phyloP scores from a whole-genome alignment of 2,329 filamentous ascomycete genomes.

The Diaporthe citriasiana region DNA sequence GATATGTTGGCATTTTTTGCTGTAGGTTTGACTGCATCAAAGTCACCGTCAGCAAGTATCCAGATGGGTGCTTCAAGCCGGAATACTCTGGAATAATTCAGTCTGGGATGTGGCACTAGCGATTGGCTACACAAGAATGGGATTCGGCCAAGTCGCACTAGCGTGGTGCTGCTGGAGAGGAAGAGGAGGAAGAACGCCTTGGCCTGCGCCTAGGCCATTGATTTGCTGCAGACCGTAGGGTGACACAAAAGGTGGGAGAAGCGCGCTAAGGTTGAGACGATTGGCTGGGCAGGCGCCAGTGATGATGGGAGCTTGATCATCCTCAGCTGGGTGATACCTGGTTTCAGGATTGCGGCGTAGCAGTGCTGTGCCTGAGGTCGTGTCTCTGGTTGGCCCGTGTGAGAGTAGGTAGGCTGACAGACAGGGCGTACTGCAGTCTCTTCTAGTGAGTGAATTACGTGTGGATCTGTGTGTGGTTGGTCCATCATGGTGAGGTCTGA shows the following conservation, averaged over 20 bases:
- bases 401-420: slow-evolving; percentile 9
- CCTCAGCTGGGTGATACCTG: slow-evolving; percentile 25
- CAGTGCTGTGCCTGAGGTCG: not conserved
- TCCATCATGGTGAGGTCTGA: not conserved
- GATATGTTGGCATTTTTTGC: not conserved
- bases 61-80: not conserved
- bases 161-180: not conserved
- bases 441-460: not conserved
- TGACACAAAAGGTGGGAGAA: slow-evolving; percentile 21
- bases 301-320: not conserved
- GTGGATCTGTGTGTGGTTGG: not conserved
- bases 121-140: not conserved
- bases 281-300: slow-evolving; percentile 22
- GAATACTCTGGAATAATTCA: not conserved
- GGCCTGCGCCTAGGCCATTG: slow-evolving; percentile 3
- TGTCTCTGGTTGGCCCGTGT: slow-evolving; percentile 22
- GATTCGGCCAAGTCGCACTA: not conserved
- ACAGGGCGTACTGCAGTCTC: not conserved
- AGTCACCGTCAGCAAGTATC: not conserved
- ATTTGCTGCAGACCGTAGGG: not conserved
- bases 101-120: not conserved
- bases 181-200: too few relatives aligned
- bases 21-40: not conserved
- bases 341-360: slow-evolving; percentile 34
- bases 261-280: slow-evolving; percentile 7